Evolutionary conservation across 1,284 basidiomycete species (phyloP), one percentile per base, ranked within the genome.

Genomic region (Fistulinella cinereoalba): DNA sequence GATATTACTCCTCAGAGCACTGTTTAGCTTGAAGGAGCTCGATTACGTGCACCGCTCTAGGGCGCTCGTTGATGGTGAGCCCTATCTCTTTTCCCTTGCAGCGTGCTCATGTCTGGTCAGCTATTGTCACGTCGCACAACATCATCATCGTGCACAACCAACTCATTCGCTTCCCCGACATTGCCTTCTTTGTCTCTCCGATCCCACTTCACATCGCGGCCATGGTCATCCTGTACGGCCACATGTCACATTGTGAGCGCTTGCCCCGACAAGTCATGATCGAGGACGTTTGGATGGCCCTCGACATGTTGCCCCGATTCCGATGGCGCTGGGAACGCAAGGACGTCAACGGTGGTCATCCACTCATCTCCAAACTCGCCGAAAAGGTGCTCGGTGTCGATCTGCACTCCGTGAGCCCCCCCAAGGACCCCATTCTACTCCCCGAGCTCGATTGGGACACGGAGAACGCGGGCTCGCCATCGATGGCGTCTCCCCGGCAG

Each of bases 311-410:
- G 8, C 88, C 88, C 4, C 81, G 83, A 32, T 85, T 89, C 76
- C 81, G 88, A 44, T 91, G 88, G 88, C 80, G 86, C 51, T 91
- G 88, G 88, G 85, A 89, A 58, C 78, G 87, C 39, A 88, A 83
- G 62, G 88, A 90, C 58, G 66, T 79, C 49, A 81, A 80, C 42
- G 85, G 83, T 36, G 82, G 80, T 2, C 87, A 89, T 56, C 88
- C 88, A n/a, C 75, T 88, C 44, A 88, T 90, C 47, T 80, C 84
- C 15, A 83, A 79, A 55, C 77, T 90, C 37, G 87, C 85, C 1
- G 86, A 89, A 66, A 80, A 80, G 48, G 84, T 89, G 22, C 80
- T 89, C 67, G 75, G 76, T 27, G 80, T 86, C 39, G 77, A 83
- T 58, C 71, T 88, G 15, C 76, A 77, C 54, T 73, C 76, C 33